Base-by-base conservation (phyloP, 2,329 filamentous ascomycete species). In the Aureobasidium sp. region DNA sequence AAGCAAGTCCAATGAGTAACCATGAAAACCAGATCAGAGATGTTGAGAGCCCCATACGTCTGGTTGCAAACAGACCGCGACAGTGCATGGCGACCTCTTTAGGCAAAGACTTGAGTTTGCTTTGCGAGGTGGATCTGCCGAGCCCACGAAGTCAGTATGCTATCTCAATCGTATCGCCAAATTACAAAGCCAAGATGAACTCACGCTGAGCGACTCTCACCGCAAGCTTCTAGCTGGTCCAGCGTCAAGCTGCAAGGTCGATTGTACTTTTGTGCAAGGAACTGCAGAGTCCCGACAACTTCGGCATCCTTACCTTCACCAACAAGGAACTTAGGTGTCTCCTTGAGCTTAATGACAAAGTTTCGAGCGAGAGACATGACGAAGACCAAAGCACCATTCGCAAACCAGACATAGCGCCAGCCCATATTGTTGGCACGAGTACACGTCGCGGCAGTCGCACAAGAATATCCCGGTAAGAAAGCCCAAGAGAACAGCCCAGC, bases 1-100 rank as follows among this genome's bases (percentile, higher is more conserved):
- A 94, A 0, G 90, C 91, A 0, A 94, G 83, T 9, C 91, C 91
- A 40, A 93, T 91, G 2, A 91, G 73, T 0, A 87, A 83, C 91
- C 91, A 94, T 0, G 87, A 90, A 8, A 91, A 73, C 87, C 90
- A 92, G 68, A 93, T 88, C 66, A 93, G 78, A 0, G 79, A 68
- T 0, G 91, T 94, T 0, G 87, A 90, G 2, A 89, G 73, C 1
- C 80, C 87, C 64, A 93, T 87, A 65, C 82, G 85, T 61, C 76
- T 85, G 0, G 89, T 92, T 0, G 81, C 78, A 71, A 91, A 94
- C 1, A 94, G 84, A 3, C 91, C 91, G 20, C 82, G 80, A 29
- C 94, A 73, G 72, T 94, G 91, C 25, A 84, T 71, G 5, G 68
- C 69, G 10, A 85, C 70, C 50, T 83, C 80, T 3, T 69, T 75